Percentiles rank a stretch among this genome's conserved stretches.
Evolutionary conservation across 352 stramenopile species (phyloP).

Genomic region (Pythium periplocum): DNA sequence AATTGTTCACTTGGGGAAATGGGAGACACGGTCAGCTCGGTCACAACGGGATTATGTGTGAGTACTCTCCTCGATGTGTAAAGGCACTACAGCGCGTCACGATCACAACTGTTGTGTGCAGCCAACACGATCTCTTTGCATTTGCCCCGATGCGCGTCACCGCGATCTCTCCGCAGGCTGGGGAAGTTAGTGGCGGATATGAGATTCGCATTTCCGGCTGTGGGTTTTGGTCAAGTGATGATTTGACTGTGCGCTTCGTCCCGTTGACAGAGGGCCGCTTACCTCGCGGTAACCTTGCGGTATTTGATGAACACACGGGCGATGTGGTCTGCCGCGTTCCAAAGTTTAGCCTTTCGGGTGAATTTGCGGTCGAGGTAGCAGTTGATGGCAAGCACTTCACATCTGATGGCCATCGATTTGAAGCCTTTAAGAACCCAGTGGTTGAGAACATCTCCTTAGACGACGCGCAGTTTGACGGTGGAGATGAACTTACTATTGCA

Average conservation of each 20-base stretch:
- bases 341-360: conserved; percentile 50
- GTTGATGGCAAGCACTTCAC: conserved; percentile 83
- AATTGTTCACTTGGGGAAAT: conserved; percentile 61
- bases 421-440: conserved; percentile 40
- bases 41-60: conserved; percentile 19
- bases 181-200: conserved; percentile 50
- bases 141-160: conserved; percentile 61
- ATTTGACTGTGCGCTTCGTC: conserved; percentile 75
- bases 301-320: conserved; percentile 26
- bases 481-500: conserved; percentile 27
- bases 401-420: conserved; percentile 45
- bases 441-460: conserved; percentile 33
- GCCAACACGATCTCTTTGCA: conserved; percentile 36
- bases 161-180: conserved; percentile 35
- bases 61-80: conserved; percentile 34
- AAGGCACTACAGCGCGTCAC: conserved; percentile 27
- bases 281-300: conserved; percentile 37
- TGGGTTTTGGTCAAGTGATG: conserved; percentile 74
- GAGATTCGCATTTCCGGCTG: conserved; percentile 55
- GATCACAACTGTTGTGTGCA: conserved; percentile 45
- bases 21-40: conserved; percentile 43
- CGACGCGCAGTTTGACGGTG: conserved; percentile 28
- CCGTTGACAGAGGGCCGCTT: conserved; percentile 51
- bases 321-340: conserved; percentile 66
- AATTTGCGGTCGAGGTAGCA: conserved; percentile 66